phyloP scores from a whole-genome alignment of 139 green algal species.

The Tetraselmis chui region DNA sequence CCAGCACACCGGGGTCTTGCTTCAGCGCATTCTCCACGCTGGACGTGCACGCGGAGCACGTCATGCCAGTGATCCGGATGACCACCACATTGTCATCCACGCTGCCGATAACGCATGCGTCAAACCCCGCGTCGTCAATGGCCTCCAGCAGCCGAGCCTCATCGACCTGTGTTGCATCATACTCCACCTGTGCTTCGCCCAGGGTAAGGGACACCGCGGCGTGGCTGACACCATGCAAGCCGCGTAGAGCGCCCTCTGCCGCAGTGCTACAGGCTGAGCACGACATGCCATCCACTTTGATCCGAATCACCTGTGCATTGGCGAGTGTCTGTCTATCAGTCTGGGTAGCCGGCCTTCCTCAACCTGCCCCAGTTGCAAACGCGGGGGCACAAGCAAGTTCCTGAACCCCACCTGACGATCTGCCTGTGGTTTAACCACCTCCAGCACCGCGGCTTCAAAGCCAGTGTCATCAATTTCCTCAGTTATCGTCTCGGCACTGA shows the following conservation, averaged over 20 bases:
- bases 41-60: slow-evolving; percentile 60
- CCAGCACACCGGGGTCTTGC: slow-evolving; percentile 43
- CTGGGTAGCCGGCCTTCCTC: too few relatives aligned
- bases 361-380: too few relatives aligned
- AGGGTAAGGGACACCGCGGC: slow-evolving; percentile 40
- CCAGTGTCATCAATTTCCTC: slow-evolving; percentile 10
- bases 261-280: slow-evolving; percentile 50
- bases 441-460: slow-evolving; percentile 5
- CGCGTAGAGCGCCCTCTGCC: slow-evolving; percentile 45
- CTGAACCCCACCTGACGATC: too few relatives aligned
- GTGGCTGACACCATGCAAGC: slow-evolving; percentile 35
- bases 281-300: slow-evolving; percentile 36
- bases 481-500: not conserved
- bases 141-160: slow-evolving; percentile 40
- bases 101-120: slow-evolving; percentile 20
- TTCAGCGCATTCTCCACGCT: slow-evolving; percentile 58
- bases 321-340: too few relatives aligned
- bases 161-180: not conserved
- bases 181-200: slow-evolving; percentile 27
- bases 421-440: not conserved
- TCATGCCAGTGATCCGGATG: slow-evolving; percentile 68
- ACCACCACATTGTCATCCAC: not conserved
- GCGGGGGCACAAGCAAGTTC: too few relatives aligned
- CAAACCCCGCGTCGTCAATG: slow-evolving; percentile 73
- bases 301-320: not conserved